Percentiles rank a stretch among this genome's conserved stretches.
Evolutionary conservation across 176 grass and related monocot species (phyloP).

Genomic region (Oryza glumipatula): DNA sequence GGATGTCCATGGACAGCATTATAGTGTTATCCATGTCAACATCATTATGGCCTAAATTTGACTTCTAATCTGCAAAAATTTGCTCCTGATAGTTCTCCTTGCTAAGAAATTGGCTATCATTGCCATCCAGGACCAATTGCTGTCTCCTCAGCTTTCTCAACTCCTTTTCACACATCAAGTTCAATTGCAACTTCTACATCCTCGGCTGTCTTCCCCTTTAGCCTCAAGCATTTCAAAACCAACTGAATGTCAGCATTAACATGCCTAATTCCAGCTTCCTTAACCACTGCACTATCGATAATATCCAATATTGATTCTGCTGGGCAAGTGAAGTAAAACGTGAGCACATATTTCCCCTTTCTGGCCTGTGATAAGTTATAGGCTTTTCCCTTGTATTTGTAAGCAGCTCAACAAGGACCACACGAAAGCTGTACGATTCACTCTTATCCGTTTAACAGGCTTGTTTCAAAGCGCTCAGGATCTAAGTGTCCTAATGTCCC

Average conservation of each 20-base stretch:
- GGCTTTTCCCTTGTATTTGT: slow-evolving; percentile 27
- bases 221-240: slow-evolving; percentile 12
- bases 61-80: background rate
- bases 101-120: background rate
- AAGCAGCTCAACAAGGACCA: slow-evolving; percentile 53
- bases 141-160: slow-evolving; percentile 1
- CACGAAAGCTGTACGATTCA: slow-evolving; percentile 61
- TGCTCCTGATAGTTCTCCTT: background rate
- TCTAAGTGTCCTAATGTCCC: slow-evolving; percentile 60
- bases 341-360: background rate
- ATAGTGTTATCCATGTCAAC: background rate
- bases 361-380: background rate
- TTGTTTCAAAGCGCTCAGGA: slow-evolving; percentile 53
- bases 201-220: slow-evolving; percentile 11
- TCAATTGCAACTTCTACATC: slow-evolving; percentile 39
- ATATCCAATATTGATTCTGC: slow-evolving; percentile 25
- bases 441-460: slow-evolving; percentile 50
- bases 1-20: slow-evolving; percentile 11
- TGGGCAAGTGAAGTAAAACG: slow-evolving; percentile 9
- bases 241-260: slow-evolving; percentile 26
- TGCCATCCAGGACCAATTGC: background rate
- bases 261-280: slow-evolving; percentile 17
- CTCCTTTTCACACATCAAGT: slow-evolving; percentile 26
- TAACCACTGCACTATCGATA: background rate
- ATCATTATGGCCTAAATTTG: slow-evolving; percentile 14